Base-by-base conservation (phyloP, 2,329 filamentous ascomycete species). In the Neonectria magnoliae region DNA sequence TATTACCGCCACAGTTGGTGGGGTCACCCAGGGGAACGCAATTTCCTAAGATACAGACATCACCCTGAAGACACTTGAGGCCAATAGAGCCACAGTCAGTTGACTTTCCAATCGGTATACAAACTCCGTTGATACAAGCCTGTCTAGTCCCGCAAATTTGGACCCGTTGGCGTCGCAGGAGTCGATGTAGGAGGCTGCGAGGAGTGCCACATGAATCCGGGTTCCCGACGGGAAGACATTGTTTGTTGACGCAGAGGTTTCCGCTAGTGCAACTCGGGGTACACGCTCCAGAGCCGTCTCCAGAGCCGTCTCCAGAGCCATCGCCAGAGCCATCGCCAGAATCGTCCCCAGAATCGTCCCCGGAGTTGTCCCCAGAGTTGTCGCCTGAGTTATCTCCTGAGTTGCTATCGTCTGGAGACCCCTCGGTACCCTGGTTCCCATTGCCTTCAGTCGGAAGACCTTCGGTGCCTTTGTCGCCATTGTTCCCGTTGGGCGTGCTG, bases 21-120 rank as follows among this genome's bases (percentile, higher is more conserved):
- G 68, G 29, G 16, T 72, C 54, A 2, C 57, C 62, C 0, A 64
- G 48, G 4, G 64, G 38, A 0, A 72, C 58, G 6, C 70, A 72
- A 1, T 57, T 63, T 2, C 47, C 20, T 3, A 67, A 51, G 4
- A 72, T 50, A 1, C 70, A 72, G n/a, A 63, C 64, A 14, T 62
- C 58, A 22, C 68, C 66, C 4, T 54, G 29, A 2, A 62, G 62
- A 2, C 70, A 72, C 6, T 51, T 56, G 11, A 33, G 22, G 4
- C 61, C 66, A 18, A 48, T 10, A 16, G 52, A 20, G 5, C 52
- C 64, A 2, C 69, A 72, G 16, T 57, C 57, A 10, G 45, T 20
- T 1, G 66, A 55, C 4, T 66, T 64, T 13, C 57, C 16, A 0
- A 60, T 38, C 0, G 45, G 10, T 0, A 64, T 60, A 9, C 69